Base-by-base conservation (phyloP, 441 rosid genomes). In the Daphne laureola region DNA sequence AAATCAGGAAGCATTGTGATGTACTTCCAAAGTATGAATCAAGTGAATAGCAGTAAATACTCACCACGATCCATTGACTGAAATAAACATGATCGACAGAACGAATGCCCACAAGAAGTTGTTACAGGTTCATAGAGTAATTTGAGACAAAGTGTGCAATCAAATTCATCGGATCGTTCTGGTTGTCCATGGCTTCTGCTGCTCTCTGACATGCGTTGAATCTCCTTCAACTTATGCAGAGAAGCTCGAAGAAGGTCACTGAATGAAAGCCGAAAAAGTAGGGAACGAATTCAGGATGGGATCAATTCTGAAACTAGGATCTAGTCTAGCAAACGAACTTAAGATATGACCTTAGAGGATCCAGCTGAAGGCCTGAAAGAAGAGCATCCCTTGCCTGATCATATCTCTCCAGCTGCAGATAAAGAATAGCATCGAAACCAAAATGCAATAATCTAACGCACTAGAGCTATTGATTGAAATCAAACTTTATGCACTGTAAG, bases 31-130 rank as follows among this genome's bases (percentile, higher is more conserved):
- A 13, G 38, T 21, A 41, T 31, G 41, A 51, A 27, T 38, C 47
- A 36, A 16, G 62, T 42, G 18, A 41, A 42, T 46, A 61, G 53
- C 44, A 41, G 49, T 42, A 62, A 64, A 68, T 45, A 66, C 86
- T 71, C 46, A 87, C 97, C 87, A 42, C 89, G 78, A 71, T 89
- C 98, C 96, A 85, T 87, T 43, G 97, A 78, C 73, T 89, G 99
- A 59, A 87, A 80, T 46, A 89, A 79, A 65, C 97, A 93, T 42
- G 85, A 71, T 44, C 86, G 86, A 73, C 99, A 93, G 73, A 89
- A 93, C 46, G 96, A 81, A 80, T 93, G 99, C 54, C 99, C 99
- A 48, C 99, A 93, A 6, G 99, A 84, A 56, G 97, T 87, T 4
- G 99, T 93, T 55, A 82, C 69, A 59, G 99, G 99, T 49, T 89